Evolutionary conservation across 1,284 basidiomycete species (phyloP).

Genomic region (Phylloboletellus chloephorus): DNA sequence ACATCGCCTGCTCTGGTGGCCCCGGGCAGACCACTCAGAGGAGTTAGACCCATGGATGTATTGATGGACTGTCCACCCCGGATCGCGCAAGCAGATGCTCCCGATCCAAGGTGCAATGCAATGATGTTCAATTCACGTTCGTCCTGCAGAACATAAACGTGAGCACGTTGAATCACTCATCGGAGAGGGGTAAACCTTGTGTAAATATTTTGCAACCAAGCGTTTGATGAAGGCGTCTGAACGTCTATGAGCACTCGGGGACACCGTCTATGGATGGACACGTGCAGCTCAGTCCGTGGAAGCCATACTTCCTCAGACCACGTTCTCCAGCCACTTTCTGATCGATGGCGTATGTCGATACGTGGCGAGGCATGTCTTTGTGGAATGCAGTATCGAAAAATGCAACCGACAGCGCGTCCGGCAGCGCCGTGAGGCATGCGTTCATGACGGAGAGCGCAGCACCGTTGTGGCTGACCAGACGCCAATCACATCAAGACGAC

Average conservation of each 20-base stretch:
- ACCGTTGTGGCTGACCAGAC: conserved; percentile 50
- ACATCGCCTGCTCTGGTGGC: conserved; percentile 78
- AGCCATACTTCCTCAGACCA: conserved; percentile 82
- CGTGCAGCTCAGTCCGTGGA: conserved; percentile 76
- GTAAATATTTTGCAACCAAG: conserved; percentile 52
- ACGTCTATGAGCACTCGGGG: conserved; percentile 17
- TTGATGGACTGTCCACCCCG: conserved; percentile 68
- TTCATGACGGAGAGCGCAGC: conserved; percentile 57
- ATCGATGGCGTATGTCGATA: conserved; percentile 74
- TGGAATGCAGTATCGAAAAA: conserved; percentile 89
- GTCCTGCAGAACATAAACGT: conserved; percentile 19
- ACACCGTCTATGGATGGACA: conserved; percentile 4
- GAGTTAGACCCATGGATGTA: conserved; percentile 80
- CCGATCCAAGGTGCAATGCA: conserved; percentile 79
- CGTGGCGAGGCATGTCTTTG: conserved; percentile 63
- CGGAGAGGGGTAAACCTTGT: conserved; percentile 37
- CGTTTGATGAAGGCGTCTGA: conserved; percentile 61
- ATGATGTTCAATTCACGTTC: conserved; percentile 57
- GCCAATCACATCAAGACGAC: neutral
- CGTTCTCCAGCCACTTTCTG: conserved; percentile 53
- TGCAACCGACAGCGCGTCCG: conserved; percentile 57
- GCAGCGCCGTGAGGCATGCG: conserved; percentile 58
- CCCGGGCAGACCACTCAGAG: conserved; percentile 76
- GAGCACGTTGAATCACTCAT: neutral
- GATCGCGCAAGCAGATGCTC: conserved; percentile 76